Conservation (phyloP, 2,329 filamentous ascomycete genomes). For the Colletotrichum sojae region DNA sequence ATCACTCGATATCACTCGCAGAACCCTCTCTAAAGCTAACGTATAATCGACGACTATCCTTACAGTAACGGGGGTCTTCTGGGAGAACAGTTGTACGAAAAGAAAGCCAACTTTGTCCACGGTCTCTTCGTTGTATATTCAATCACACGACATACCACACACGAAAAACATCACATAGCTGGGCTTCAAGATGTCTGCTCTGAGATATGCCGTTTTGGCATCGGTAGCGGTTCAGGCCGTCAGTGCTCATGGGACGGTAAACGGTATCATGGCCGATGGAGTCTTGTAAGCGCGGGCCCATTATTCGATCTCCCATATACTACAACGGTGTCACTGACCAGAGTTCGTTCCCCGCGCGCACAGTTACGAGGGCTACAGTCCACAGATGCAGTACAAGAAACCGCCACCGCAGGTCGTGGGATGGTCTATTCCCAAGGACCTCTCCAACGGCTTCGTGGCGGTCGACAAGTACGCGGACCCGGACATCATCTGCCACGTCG, state of each 20-base stretch:
- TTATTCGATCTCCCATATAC: not conserved
- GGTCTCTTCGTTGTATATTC: not conserved
- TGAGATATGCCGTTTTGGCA: constrained; percentile 30
- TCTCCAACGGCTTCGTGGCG: constrained; percentile 54
- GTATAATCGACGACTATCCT: constrained; percentile 14
- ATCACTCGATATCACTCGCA: not conserved
- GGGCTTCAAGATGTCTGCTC: constrained; percentile 15
- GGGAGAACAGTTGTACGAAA: not conserved
- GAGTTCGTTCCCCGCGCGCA: not conserved
- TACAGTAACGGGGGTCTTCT: not conserved
- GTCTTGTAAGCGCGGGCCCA: constrained; percentile 28
- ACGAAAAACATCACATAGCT: too few species aligned
- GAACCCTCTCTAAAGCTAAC: constrained; percentile 1
- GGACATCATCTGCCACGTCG: constrained; percentile 58
- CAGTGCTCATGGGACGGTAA: constrained; percentile 34
- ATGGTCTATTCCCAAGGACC: constrained; percentile 39
- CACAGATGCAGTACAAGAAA: constrained; percentile 40
- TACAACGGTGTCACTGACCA: constrained; percentile 10
- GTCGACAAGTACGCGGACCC: constrained; percentile 52
- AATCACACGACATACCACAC: not conserved
- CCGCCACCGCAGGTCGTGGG: constrained; percentile 46
- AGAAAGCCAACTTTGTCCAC: not conserved
- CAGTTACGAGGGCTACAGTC: constrained; percentile 38
- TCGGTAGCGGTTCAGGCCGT: constrained; percentile 13
- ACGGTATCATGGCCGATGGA: constrained; percentile 34